Conservation (phyloP, 768 basidiomycete species). For the Lactifluus piperatus region DNA sequence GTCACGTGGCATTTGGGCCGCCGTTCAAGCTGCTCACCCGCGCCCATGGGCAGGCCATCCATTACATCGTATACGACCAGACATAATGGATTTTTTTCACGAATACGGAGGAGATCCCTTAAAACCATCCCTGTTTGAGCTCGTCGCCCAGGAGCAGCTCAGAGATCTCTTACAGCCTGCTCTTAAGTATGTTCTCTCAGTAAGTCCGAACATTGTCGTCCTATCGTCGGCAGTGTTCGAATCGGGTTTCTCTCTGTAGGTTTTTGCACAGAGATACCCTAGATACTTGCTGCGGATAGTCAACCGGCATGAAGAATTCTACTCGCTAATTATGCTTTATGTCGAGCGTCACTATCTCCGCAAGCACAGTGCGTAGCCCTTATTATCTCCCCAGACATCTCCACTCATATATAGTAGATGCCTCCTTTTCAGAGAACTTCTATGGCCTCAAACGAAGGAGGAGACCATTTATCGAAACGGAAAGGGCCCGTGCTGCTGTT, state of each 20-base stretch:
- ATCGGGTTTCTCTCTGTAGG: constrained; percentile 36
- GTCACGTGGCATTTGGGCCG: too few species aligned
- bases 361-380: constrained; percentile 56
- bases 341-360: constrained; percentile 88
- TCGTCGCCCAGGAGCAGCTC: constrained; percentile 90
- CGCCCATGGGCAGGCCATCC: too few species aligned
- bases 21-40: too few species aligned
- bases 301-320: constrained; percentile 95
- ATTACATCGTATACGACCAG: background rate
- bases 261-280: constrained; percentile 91
- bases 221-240: background rate
- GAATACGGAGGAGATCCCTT: constrained; percentile 63
- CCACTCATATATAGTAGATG: constrained; percentile 43
- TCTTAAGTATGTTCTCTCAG: constrained; percentile 87
- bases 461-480: constrained; percentile 59
- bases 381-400: background rate
- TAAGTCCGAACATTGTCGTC: constrained; percentile 32
- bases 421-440: constrained; percentile 93
- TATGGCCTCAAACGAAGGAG: constrained; percentile 83
- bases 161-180: constrained; percentile 89
- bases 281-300: constrained; percentile 86
- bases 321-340: constrained; percentile 78
- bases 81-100: constrained; percentile 72
- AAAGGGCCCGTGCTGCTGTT: constrained; percentile 58
- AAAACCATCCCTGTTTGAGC: constrained; percentile 82